Percentiles rank a stretch among this genome's conserved stretches.
Conservation (phyloP, 192 early-diverging fungal species). For the Backusella macrospora region DNA sequence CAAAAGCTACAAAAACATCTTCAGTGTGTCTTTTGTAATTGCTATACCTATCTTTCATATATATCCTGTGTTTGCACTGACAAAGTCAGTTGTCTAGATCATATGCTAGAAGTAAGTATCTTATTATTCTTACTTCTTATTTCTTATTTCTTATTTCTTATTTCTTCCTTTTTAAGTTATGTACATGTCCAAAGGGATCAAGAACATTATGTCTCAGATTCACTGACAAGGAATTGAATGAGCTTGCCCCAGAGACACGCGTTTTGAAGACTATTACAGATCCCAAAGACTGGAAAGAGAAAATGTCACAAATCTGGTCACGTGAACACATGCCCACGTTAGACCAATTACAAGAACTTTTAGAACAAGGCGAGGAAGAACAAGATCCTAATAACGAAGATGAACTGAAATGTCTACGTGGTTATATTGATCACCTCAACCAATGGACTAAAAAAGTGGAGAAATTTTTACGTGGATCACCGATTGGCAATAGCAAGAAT, state of each 20-base stretch:
- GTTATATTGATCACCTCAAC: background rate
- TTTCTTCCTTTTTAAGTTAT: conserved; percentile 20
- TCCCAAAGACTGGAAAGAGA: conserved; percentile 23
- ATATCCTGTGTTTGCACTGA: conserved; percentile 61
- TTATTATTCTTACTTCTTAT: background rate
- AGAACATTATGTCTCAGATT: conserved; percentile 42
- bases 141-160: too few species aligned
- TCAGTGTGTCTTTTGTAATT: conserved; percentile 67
- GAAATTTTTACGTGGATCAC: background rate
- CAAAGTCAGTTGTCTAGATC: conserved; percentile 67
- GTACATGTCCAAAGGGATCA: conserved; percentile 41
- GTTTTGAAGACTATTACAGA: background rate
- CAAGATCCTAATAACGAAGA: background rate
- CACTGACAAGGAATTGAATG: conserved; percentile 40
- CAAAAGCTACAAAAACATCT: too few species aligned
- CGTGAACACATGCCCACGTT: conserved; percentile 42
- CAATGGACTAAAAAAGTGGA: background rate
- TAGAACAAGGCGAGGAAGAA: background rate
- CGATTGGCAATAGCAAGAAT: background rate
- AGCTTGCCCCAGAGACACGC: conserved; percentile 6
- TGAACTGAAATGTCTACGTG: background rate
- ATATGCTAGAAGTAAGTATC: conserved; percentile 46
- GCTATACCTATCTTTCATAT: conserved; percentile 72
- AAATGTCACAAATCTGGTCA: conserved; percentile 33
- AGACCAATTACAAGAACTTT: background rate